Evolutionary conservation across 2,329 filamentous ascomycete species (phyloP), one percentile per base, ranked within the genome.

Genomic region (Colletotrichum tropicicola): DNA sequence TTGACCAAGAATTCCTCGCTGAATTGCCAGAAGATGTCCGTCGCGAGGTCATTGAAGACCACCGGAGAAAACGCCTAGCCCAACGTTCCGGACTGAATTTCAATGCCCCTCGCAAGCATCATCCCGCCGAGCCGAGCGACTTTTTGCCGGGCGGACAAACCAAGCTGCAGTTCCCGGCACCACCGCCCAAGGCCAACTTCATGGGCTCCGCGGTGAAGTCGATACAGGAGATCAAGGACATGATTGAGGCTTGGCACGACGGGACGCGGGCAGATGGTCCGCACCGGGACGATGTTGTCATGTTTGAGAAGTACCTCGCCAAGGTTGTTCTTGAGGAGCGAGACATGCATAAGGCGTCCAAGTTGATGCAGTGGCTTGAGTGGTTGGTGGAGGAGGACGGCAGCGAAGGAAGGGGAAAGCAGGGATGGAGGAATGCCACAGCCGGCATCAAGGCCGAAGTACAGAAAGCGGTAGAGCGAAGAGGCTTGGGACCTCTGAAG

Each of bases 1-100:
- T 93, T 3, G 91, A 93, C 62, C 82, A 87, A 0, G 89, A 90
- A 0, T 94, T 98, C 72, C 87, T 98, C 3, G 88, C 91, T 1
- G 93, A 94, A 15, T 82, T 98, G 1, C 95, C 95, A 0, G 89
- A 92, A 68, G 92, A 97, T 48, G 86, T 97, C 48, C 88, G 92
- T 12, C 82, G 80, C 15, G 94, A 98, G 77, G 85, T 98, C 6
- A 77, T 97, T 2, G 89, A 88, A 19, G 92, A 97, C 71, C 90
- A 94, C 72, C 85, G 84, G 32, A 86, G 85, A 19, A 85, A 85
- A 10, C 87, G 84, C n/a, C 80, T 91, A 19, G 87, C 88, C 10
- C 85, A 88, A 37, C 83, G 79, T 17, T 80, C 85, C 1, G 83
- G 82, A 0, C 75, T 89, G n/a, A 80, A 79, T 53, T 65, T 85